phyloP scores from a whole-genome alignment of 2,329 filamentous ascomycete genomes.

The Aureobasidium leucospermi region DNA sequence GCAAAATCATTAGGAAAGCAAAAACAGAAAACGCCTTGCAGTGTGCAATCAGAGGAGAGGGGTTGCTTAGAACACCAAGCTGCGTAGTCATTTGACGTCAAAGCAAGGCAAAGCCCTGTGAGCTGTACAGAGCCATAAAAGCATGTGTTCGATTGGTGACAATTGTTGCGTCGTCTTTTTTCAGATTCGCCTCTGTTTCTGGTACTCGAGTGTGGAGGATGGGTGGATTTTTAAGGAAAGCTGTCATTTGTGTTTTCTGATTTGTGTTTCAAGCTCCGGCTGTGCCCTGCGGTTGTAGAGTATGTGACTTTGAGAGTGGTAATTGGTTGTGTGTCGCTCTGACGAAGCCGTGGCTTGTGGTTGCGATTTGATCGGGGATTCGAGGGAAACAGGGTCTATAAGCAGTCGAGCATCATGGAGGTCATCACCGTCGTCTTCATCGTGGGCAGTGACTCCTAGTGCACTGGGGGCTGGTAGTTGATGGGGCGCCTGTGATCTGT shows the following conservation, averaged over 20 bases:
- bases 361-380: background rate
- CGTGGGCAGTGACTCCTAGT: conserved; percentile 16
- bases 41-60: background rate
- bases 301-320: background rate
- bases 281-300: conserved; percentile 1
- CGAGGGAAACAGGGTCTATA: background rate
- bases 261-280: conserved; percentile 2
- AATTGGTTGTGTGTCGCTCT: background rate
- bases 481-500: conserved; percentile 59
- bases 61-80: background rate
- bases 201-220: background rate
- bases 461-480: conserved; percentile 68
- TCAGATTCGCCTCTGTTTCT: background rate
- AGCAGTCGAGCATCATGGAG: conserved; percentile 5
- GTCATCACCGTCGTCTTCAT: conserved; percentile 10
- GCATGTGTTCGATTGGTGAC: background rate
- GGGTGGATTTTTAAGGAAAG: background rate
- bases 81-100: background rate
- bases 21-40: background rate
- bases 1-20: background rate
- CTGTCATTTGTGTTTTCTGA: conserved; percentile 1
- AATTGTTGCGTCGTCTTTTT: background rate
- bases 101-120: background rate
- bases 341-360: background rate
- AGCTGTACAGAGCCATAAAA: background rate